Base-by-base conservation (phyloP, 371 early-diverging fungal genomes). In the Mucor saturninus region DNA sequence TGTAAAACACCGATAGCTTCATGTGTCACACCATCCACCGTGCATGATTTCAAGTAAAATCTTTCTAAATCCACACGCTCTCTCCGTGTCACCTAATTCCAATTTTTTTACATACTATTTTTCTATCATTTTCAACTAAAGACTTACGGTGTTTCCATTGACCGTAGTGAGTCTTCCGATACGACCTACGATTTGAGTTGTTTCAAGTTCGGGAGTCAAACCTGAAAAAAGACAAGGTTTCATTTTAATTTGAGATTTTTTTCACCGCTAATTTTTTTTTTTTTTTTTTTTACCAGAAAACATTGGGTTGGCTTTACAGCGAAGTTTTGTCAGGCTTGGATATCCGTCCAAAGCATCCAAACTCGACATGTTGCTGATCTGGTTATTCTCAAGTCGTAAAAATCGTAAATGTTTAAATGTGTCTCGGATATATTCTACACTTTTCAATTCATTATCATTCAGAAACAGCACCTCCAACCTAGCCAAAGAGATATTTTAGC, bases 51-150 rank as follows among this genome's bases (percentile, higher is more conserved):
- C 35, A 93, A 63, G 62, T 92, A 95, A 61, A 87, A 93, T 21
- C 91, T 74, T 68, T 95, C 95, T 54, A 89, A 84, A 67, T 93
- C 91, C 0, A 64, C 59, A 7, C 92, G 76, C 49, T 87, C 86
- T 15, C 75, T 73, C 2, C 66, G 55, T 5, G 84, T 66, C 13
- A 93, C 69, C 68, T 77, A 49, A 30, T 9, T 21, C 45, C 14
- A 3, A 7, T 49, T 31, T n/a, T n/a, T n/a, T 21, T 4, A 51
- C 58, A 57, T 63, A 76, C 77, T 26, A 77, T 81, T 42, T 71
- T 79, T 15, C 77, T 77, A 59, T 81, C 75, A 14, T 45, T 1
- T 28, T 14, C n/a, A n/a, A n/a, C n/a, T 21, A 21, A 21, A 15
- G 2, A 51, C 62, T 62, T 67, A 81, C 77, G 26, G 79, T 81